These are phyloP conservation scores for Canariomyces notabilis DNA, from an alignment of 2,329 filamentous ascomycete genomes.

Conservation along the genomic window DNA sequence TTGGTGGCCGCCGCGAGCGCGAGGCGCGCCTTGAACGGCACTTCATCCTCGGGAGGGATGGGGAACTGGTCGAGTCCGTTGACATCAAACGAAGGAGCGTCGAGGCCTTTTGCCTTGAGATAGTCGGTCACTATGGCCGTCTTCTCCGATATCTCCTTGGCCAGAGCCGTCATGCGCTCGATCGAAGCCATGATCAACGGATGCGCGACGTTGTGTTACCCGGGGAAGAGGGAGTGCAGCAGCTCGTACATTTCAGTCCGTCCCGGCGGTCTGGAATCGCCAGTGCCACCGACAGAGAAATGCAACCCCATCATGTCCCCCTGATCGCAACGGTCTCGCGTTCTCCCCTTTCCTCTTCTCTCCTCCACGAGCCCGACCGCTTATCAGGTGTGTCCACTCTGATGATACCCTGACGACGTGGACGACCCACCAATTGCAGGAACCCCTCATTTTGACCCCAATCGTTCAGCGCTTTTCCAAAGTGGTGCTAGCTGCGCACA, in stretches of 20 bases:
- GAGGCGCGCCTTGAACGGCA: slow-evolving; percentile 14
- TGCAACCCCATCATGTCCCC: not conserved
- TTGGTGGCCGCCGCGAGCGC: slow-evolving; percentile 25
- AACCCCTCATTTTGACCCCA: not conserved
- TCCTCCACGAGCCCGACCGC: no score
- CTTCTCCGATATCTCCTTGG: slow-evolving; percentile 18
- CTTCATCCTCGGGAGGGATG: slow-evolving; percentile 15
- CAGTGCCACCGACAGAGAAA: not conserved
- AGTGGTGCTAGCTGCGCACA: not conserved
- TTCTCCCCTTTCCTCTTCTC: not conserved
- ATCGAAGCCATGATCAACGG: not conserved
- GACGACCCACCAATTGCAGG: not conserved
- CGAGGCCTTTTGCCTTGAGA: slow-evolving; percentile 16
- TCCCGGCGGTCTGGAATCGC: no score
- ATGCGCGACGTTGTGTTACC: not conserved
- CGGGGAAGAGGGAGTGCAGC: not conserved
- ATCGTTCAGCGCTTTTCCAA: not conserved
- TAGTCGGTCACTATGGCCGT: slow-evolving; percentile 20
- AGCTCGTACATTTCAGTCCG: no score
- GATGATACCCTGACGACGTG: no score
- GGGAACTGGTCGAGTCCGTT: slow-evolving; percentile 18
- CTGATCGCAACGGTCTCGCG: not conserved
- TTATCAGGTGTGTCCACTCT: no score
- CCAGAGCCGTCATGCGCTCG: slow-evolving; percentile 9
- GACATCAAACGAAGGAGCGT: slow-evolving; percentile 19